phyloP scores from a whole-genome alignment of 192 early-diverging fungal species.

The Backusella parvicylindrica region DNA sequence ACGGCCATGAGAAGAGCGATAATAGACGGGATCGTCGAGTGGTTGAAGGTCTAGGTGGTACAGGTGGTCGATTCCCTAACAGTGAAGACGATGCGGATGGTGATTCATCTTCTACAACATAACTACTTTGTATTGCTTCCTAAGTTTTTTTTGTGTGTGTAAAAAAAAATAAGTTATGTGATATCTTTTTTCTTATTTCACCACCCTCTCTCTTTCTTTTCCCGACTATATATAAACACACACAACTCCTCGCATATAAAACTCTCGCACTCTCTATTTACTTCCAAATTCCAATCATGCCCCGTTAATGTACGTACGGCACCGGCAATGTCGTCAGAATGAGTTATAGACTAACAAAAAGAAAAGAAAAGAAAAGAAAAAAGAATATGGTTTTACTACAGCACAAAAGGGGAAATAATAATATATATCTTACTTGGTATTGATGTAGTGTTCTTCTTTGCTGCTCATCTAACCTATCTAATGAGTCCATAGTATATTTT shows the following conservation, averaged over 20 bases:
- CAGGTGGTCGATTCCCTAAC: background rate
- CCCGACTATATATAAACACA: background rate
- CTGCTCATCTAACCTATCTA: background rate
- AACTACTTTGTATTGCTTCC: constrained; percentile 20
- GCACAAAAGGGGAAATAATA: background rate
- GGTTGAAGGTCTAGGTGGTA: background rate
- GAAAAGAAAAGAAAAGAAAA: background rate
- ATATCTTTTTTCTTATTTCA: background rate
- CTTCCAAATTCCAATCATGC: constrained; percentile 28
- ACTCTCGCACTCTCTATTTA: background rate
- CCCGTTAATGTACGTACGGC: constrained; percentile 11
- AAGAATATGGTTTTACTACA: background rate
- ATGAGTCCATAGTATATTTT: background rate
- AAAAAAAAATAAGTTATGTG: background rate
- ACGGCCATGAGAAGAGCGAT: constrained; percentile 44
- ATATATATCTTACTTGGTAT: constrained; percentile 12
- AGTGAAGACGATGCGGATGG: background rate
- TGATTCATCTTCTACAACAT: constrained; percentile 7
- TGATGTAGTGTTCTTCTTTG: constrained; percentile 16
- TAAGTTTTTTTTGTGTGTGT: background rate
- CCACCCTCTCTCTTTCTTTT: background rate
- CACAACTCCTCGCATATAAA: background rate
- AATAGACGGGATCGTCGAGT: constrained; percentile 31
- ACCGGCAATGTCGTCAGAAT: constrained; percentile 11
- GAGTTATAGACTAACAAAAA: constrained; percentile 21